Base-by-base conservation (phyloP, 768 basidiomycete genomes). In the Harrya chromipes region DNA sequence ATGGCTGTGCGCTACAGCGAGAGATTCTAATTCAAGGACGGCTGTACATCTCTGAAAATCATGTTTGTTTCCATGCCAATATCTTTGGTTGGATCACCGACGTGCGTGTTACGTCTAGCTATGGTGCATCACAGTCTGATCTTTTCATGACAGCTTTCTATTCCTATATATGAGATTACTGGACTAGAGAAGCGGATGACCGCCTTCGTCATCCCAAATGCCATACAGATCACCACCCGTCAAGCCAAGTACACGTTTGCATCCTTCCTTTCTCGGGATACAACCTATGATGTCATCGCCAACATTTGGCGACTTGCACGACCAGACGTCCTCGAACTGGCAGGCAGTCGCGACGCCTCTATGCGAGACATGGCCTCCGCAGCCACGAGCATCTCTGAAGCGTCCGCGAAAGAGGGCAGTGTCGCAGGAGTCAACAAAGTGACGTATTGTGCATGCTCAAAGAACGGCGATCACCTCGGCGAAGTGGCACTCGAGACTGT, bases 71-170 rank as follows among this genome's bases (percentile, higher is more conserved):
- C 75, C 91, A 99, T 60, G 95, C 97, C 37, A 98, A 98, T 64
- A 97, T 98, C 38, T 95, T 98, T 69, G 95, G 97, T 37, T 98
- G 95, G 97, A 87, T 97, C 42, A 98, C 95, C 24, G 85, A 95
- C 64, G 94, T 95, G 68, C 68, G 94, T 75, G 0, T 31, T 12
- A 26, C 40, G 39, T 26, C 23, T 10, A 49, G 23, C 21, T 19
- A 4, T 24, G 27, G 5, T 42, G 46, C 33, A 49, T 39, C 46
- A 9, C 40, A 20, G 47, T 47, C 53, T 59, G 46, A 56, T 20
- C 33, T 21, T 43, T 29, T 43, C 46, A 3, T 14, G 56, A 43
- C 65, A 94, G 93, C 75, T 94, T 55, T 84, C 84, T 37, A 83
- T 97, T 50, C 87, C 94, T 7, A 92, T 97, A 54, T 79, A 84